Evolutionary conservation across 129 eudicot species (phyloP).

Genomic region (Saposhnikovia divaricata): DNA sequence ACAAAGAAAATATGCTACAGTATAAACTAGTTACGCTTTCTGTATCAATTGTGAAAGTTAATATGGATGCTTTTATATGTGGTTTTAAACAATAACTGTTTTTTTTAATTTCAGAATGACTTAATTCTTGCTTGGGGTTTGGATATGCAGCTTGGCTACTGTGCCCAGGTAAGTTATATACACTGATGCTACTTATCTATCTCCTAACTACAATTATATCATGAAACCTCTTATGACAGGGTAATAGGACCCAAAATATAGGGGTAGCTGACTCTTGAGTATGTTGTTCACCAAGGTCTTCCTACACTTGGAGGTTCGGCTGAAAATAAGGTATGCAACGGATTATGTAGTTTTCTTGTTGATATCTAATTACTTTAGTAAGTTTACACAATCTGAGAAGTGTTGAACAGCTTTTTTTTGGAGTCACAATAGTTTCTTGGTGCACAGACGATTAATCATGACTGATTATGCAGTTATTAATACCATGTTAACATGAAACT

Average conservation of each 20-base stretch:
- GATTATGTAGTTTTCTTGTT: background rate
- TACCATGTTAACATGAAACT: background rate
- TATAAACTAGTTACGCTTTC: background rate
- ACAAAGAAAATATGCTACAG: too few species aligned
- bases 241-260: slow-evolving; percentile 57
- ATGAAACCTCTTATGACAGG: slow-evolving; percentile 31
- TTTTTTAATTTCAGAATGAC: slow-evolving; percentile 53
- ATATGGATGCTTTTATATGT: background rate
- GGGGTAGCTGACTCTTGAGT: slow-evolving; percentile 86
- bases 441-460: background rate
- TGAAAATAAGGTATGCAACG: slow-evolving; percentile 36
- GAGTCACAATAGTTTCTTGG: background rate
- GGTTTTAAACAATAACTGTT: background rate
- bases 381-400: background rate
- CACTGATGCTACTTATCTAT: background rate
- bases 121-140: slow-evolving; percentile 90
- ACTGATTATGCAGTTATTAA: background rate
- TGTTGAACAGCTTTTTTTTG: background rate
- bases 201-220: background rate
- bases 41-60: background rate
- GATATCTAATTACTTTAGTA: background rate
- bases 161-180: slow-evolving; percentile 48
- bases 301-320: slow-evolving; percentile 73
- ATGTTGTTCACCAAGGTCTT: slow-evolving; percentile 70
- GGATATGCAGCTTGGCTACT: slow-evolving; percentile 75